phyloP scores from a whole-genome alignment of 306 rosid species.

The Gastrolobium villosum region DNA sequence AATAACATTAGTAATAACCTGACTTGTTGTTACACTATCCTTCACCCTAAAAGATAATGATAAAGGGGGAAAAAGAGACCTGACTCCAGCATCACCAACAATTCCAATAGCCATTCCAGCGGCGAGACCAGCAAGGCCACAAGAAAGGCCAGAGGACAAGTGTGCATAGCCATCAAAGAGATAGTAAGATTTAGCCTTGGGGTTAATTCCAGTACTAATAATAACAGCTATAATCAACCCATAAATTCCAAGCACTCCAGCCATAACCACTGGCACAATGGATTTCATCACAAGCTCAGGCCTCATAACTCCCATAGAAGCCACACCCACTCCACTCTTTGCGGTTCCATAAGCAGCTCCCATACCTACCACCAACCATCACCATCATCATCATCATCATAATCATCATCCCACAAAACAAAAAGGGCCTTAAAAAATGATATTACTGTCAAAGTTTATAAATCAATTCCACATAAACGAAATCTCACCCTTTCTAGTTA shows the following conservation, averaged over 20 bases:
- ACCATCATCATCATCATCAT: too few relatives aligned
- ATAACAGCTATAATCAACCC: conserved; percentile 82
- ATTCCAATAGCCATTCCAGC: conserved; percentile 90
- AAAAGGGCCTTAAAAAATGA: too few relatives aligned
- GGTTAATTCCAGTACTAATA: conserved; percentile 81
- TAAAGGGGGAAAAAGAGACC: conserved; percentile 48
- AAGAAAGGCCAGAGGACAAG: conserved; percentile 83
- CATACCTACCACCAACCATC: conserved; percentile 63
- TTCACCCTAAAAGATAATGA: too few relatives aligned
- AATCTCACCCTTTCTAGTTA: too few relatives aligned
- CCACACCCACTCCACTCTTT: conserved; percentile 89
- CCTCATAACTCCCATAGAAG: conserved; percentile 86
- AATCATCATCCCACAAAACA: too few relatives aligned
- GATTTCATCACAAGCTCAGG: conserved; percentile 91
- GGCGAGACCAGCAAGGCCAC: conserved; percentile 88
- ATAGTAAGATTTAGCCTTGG: conserved; percentile 80
- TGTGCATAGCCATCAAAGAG: conserved; percentile 87
- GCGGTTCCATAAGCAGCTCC: conserved; percentile 85
- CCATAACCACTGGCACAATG: conserved; percentile 88
- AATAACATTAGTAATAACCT: too few relatives aligned
- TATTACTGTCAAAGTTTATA: too few relatives aligned
- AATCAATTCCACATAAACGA: too few relatives aligned
- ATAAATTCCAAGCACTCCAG: conserved; percentile 81
- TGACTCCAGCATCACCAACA: conserved; percentile 88
- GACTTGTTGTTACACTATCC: too few relatives aligned